Percentiles rank a stretch among this genome's conserved stretches.
Conservation (phyloP, 148 eudicot genomes). For the Fallopia convolvulus region DNA sequence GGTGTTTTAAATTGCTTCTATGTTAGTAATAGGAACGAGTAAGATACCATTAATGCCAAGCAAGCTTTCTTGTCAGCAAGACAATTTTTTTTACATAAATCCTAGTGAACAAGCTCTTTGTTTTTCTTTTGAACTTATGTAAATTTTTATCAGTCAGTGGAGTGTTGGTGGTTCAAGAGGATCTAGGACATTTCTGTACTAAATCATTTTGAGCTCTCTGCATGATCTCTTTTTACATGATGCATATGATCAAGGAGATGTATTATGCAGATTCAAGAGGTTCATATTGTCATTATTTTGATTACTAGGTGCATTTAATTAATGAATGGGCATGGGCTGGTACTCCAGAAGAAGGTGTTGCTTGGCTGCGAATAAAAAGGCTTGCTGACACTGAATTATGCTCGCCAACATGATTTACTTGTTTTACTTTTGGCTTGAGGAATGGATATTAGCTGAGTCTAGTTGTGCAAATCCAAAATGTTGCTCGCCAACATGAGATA, state of each 20-base stretch:
- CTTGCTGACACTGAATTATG: constrained; percentile 92
- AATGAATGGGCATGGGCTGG: constrained; percentile 99
- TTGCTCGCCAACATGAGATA: no score
- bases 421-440: no score
- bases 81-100: no score
- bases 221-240: neutral
- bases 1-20: no score
- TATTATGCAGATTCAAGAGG: neutral
- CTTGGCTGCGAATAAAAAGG: constrained; percentile 93
- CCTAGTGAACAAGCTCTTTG: no score
- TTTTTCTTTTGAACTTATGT: neutral
- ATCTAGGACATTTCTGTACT: neutral
- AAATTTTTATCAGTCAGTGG: neutral
- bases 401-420: no score
- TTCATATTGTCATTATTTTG: neutral
- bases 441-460: no score
- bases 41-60: no score
- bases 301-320: constrained; percentile 68
- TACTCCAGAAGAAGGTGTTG: constrained; percentile 95
- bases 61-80: no score
- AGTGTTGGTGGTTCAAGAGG: neutral
- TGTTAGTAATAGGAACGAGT: no score
- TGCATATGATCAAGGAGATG: neutral
- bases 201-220: neutral
- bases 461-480: no score